Evolutionary conservation across 176 grass and related monocot genomes (phyloP).

Genomic region (Pontederia crassipes): DNA sequence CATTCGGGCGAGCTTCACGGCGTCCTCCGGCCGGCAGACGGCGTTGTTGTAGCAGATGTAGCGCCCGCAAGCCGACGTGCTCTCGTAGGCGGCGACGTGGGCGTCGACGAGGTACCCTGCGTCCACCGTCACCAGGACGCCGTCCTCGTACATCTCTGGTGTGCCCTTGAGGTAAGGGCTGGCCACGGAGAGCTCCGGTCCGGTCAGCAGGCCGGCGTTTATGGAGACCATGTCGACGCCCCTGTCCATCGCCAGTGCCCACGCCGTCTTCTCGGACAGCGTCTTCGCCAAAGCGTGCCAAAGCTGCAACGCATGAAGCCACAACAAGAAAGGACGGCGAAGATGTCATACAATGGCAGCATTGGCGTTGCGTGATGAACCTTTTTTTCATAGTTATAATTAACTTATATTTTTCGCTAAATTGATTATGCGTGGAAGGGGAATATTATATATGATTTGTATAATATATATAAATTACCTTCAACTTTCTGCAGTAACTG

Average conservation of each 20-base stretch:
- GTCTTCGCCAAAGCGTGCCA: constrained; percentile 87
- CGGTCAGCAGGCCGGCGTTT: constrained; percentile 51
- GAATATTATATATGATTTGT: neutral
- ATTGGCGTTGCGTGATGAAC: no score
- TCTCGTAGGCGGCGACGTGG: constrained; percentile 64
- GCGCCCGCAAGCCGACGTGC: constrained; percentile 51
- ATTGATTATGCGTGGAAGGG: no score
- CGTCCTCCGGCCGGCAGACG: constrained; percentile 64
- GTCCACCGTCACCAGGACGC: constrained; percentile 86
- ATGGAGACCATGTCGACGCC: constrained; percentile 78
- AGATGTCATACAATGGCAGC: no score
- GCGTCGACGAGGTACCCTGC: constrained; percentile 57
- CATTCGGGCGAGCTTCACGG: constrained; percentile 44
- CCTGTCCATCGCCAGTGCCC: constrained; percentile 87
- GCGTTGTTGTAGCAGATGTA: constrained; percentile 70
- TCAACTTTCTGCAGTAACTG: constrained; percentile 52
- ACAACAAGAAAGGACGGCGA: no score
- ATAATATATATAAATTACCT: constrained; percentile 29
- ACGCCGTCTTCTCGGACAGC: constrained; percentile 77
- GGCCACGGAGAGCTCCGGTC: constrained; percentile 23
- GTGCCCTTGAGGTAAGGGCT: constrained; percentile 64
- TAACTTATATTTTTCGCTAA: no score
- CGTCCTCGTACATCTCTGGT: constrained; percentile 63
- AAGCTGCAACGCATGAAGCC: constrained; percentile 25
- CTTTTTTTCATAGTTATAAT: no score